phyloP scores from a whole-genome alignment of 1,284 basidiomycete genomes.

The Trichosporon coremiiforme region DNA sequence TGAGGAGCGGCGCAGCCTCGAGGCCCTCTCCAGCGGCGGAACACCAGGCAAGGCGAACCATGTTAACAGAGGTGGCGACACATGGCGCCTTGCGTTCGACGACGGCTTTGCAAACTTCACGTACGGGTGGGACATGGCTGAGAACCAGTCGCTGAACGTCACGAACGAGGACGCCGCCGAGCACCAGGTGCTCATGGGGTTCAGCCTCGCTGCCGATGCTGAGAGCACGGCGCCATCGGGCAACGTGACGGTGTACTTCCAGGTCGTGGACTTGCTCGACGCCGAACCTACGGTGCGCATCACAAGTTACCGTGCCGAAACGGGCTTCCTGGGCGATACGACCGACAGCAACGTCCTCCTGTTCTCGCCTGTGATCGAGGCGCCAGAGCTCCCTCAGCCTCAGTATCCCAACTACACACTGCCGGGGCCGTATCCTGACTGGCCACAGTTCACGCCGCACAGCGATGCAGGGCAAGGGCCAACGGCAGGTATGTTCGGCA shows the following conservation, averaged over 20 bases:
- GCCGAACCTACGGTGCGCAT: not conserved
- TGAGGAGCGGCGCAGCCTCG: not conserved
- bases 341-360: conserved; percentile 73
- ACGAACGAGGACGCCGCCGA: not conserved
- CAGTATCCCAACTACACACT: conserved; percentile 80
- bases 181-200: not conserved
- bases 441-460: conserved; percentile 47
- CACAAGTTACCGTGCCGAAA: conserved; percentile 40
- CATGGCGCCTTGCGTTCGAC: conserved; percentile 60
- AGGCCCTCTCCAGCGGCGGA: conserved; percentile 61
- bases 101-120: conserved; percentile 66
- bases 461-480: not conserved
- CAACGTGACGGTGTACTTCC: not conserved
- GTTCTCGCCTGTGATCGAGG: conserved; percentile 67
- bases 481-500: conserved; percentile 14
- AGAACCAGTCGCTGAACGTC: conserved; percentile 10
- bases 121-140: conserved; percentile 32
- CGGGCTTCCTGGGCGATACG: conserved; percentile 71
- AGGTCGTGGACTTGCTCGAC: conserved; percentile 49
- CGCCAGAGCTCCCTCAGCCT: conserved; percentile 56
- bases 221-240: not conserved
- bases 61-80: conserved; percentile 55
- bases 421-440: conserved; percentile 62
- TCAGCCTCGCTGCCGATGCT: not conserved
- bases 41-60: conserved; percentile 58